These are phyloP conservation scores for Neurospora sp. DNA, from an alignment of 495 filamentous ascomycete species.

Conservation along the genomic window DNA sequence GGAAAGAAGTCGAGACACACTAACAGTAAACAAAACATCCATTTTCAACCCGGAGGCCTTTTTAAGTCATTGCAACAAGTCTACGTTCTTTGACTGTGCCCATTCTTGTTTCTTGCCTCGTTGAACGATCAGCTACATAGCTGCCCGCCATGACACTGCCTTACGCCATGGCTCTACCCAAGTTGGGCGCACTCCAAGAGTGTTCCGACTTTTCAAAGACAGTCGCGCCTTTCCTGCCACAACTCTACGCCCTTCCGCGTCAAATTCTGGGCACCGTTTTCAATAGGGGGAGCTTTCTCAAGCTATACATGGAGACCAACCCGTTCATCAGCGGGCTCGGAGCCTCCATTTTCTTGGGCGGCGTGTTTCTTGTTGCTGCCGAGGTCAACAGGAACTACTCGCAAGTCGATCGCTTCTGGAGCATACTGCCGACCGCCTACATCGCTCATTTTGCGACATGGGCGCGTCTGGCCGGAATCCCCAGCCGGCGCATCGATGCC, in stretches of 20 bases:
- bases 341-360: constrained; percentile 56
- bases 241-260: constrained; percentile 62
- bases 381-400: constrained; percentile 90
- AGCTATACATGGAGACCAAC: constrained; percentile 79
- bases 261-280: constrained; percentile 45
- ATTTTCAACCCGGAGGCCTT: not conserved
- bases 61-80: not conserved
- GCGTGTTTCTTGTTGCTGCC: constrained; percentile 58
- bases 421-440: constrained; percentile 76
- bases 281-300: constrained; percentile 42
- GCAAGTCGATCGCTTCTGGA: constrained; percentile 89
- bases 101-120: not conserved
- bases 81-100: not conserved
- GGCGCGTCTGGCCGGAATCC: constrained; percentile 63
- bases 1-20: not conserved
- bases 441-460: constrained; percentile 79
- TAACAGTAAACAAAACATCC: not conserved
- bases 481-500: constrained; percentile 64
- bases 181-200: constrained; percentile 55
- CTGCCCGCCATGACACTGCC: not conserved
- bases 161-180: constrained; percentile 55
- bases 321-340: constrained; percentile 70
- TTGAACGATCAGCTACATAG: not conserved
- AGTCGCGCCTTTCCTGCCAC: constrained; percentile 64
- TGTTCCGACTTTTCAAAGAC: constrained; percentile 62